Conservation (phyloP, 2,329 filamentous ascomycete species). For the Fusarium xyrophilum region DNA sequence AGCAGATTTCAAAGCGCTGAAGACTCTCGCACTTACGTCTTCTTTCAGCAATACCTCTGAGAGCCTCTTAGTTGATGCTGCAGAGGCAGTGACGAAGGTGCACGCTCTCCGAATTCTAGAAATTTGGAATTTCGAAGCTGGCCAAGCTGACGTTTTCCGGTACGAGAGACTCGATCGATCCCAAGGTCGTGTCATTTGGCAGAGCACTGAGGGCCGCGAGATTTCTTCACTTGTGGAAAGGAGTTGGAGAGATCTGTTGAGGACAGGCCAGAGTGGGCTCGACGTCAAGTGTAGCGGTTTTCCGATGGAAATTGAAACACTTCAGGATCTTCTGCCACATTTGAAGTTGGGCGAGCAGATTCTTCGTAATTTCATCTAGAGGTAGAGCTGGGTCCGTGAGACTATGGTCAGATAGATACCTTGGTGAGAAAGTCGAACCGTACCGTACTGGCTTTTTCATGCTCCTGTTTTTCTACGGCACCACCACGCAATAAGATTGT, state of each 20-base stretch:
- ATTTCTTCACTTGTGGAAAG: rapidly evolving
- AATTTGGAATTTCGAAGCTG: neutral
- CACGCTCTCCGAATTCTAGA: neutral
- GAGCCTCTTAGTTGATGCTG: neutral
- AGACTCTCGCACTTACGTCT: neutral
- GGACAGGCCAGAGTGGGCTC: rapidly evolving
- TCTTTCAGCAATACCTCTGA: neutral
- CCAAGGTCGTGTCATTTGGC: neutral
- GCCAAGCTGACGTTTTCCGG: neutral
- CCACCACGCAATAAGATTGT: rapidly evolving
- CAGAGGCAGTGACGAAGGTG: neutral
- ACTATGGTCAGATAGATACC: rapidly evolving
- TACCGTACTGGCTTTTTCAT: rapidly evolving
- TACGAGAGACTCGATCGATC: neutral
- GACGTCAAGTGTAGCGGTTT: neutral
- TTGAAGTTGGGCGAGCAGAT: neutral
- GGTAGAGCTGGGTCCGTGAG: too few species aligned
- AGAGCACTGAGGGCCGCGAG: neutral
- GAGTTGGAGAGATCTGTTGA: neutral
- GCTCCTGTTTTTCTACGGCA: rapidly evolving
- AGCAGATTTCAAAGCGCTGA: neutral
- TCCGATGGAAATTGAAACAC: neutral
- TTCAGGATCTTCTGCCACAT: neutral
- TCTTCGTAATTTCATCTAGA: neutral
- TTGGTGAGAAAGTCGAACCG: rapidly evolving